Evolutionary conservation across 1,284 basidiomycete genomes (phyloP), one percentile per base, ranked within the genome.

Genomic region (Exobasidium cylindrosporum): DNA sequence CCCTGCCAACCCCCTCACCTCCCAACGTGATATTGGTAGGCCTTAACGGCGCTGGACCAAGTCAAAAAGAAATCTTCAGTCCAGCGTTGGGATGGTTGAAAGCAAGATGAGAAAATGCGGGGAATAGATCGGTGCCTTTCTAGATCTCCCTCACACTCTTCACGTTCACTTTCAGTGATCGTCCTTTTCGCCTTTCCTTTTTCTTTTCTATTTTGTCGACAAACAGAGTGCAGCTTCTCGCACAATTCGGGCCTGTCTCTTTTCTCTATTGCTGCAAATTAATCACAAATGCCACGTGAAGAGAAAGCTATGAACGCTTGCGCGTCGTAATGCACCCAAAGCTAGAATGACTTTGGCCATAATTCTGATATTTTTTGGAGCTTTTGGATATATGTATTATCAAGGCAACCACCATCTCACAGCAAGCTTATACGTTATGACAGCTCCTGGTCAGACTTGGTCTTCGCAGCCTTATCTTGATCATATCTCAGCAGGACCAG

Each of bases 391-490:
- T n/a, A n/a, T n/a, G n/a, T n/a, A n/a, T n/a, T n/a, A n/a, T n/a
- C n/a, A n/a, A n/a, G n/a, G n/a, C n/a, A n/a, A n/a, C n/a, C n/a
- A n/a, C n/a, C n/a, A n/a, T n/a, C n/a, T n/a, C n/a, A n/a, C n/a
- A n/a, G n/a, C n/a, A n/a, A n/a, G n/a, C n/a, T n/a, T n/a, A n/a
- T n/a, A n/a, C n/a, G n/a, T n/a, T 10, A 61, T 61, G 60, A 55
- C 60, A n/a, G 60, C 43, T 10, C 57, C 47, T 6, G 62, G 62
- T 28, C 62, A 64, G 60, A 64, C 62, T 11, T 64, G 62, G 62
- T 46, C 62, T 4, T 64, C 62, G 2, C 50, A 62, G 29, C 62
- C 62, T 6, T 63, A 55, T 11, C 30, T 59, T 6, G 62, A 64
- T 57, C 61, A 62, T 21, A 55, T 64, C 35, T 62, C 60, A 4